Evolutionary conservation across 768 basidiomycete genomes (phyloP), one percentile per base, ranked within the genome.

Genomic region (Podaxis sp.): DNA sequence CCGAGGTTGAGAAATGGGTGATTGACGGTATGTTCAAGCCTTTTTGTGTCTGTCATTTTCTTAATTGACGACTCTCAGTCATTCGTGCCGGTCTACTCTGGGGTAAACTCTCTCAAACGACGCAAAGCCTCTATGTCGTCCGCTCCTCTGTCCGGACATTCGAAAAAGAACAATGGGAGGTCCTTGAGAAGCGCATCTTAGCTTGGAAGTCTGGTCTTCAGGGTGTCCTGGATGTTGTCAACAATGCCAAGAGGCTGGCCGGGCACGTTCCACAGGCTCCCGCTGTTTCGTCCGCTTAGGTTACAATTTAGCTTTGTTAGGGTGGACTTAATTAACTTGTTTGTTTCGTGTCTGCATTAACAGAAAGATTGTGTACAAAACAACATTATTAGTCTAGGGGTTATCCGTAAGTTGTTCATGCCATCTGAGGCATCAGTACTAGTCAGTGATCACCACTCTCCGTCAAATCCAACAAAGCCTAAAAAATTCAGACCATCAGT

Each of bases 391-490:
- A 41, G 40, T 60, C 50, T 60, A 64, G 24, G 55, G 51, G 36
- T 36, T 25, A 24, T 47, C 51, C 27, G 9, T 13, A 25, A 59
- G 52, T 9, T 43, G 27, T 52, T 27, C 36, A 46, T 33, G 53
- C 24, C 43, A 27, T 62, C 24, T 61, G 52, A 55, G 13, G 9
- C 2, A 5, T 36, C 37, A 22, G 6, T 38, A 4, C 55, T 76
- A 2, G 19, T 19, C 37, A 22, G 6, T 38, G 4, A 56, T 76
- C 78, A 93, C 91, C 91, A 94, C 64, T 91, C 88, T 57, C 91
- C 91, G 70, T 94, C 91, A 66, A 94, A 94, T 25, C 91, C 91
- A 65, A 88, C 81, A 68, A 93, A 93, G 8, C 91, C 91, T 91
- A 38, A 24, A 55, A 47, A 2, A 33, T 11, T 57, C 59, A 7